Conservation (phyloP, 1,284 basidiomycete species). For the Fomitopsis betulina region DNA sequence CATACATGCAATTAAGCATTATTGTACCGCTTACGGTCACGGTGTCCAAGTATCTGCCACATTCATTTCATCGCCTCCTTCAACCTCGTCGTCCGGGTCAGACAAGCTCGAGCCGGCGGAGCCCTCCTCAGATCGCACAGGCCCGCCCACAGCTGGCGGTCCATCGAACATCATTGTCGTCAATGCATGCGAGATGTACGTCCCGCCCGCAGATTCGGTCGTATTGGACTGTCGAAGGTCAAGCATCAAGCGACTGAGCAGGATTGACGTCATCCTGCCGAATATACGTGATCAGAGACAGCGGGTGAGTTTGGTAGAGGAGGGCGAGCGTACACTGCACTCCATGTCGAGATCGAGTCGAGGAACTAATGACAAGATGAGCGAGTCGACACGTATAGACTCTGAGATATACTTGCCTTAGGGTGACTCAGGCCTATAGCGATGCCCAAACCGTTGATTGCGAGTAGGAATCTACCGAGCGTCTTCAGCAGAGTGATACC, state of each 20-base stretch:
- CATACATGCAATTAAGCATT: no score
- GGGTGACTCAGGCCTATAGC: background rate
- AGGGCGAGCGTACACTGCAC: background rate
- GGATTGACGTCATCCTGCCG: background rate
- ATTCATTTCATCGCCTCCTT: no score
- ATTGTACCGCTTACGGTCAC: no score
- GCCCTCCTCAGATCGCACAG: no score
- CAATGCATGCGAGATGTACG: background rate
- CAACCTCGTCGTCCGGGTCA: no score
- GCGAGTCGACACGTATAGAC: background rate
- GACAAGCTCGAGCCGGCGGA: no score
- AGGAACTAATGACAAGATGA: background rate
- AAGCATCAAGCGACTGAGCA: background rate
- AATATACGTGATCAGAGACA: no score
- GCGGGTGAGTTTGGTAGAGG: background rate
- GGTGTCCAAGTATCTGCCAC: no score
- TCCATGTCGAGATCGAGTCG: background rate
- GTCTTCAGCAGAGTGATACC: background rate
- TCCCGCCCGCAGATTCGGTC: background rate
- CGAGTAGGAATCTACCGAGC: background rate
- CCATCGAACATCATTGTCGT: background rate
- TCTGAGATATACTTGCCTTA: background rate
- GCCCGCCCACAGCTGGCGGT: no score
- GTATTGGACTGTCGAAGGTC: background rate
- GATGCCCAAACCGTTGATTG: background rate